A percentile compares a stretch with the other conserved stretches of the same genome.
phyloP scores from a whole-genome alignment of 208 protist species.

The Wallacemonas sp. region DNA sequence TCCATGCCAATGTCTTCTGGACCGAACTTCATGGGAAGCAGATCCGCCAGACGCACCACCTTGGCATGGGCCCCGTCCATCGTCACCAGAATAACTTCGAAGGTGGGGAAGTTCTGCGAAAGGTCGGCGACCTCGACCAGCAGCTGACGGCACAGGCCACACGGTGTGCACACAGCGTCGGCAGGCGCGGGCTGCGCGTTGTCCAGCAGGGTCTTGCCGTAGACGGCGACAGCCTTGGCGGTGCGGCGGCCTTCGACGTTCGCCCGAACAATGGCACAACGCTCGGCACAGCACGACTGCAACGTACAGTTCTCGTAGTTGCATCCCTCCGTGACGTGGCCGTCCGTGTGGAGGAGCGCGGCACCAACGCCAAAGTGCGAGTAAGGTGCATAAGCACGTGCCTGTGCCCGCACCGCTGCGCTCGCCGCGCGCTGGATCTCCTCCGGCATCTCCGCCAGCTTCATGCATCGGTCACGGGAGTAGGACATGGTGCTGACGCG shows the following conservation, averaged over 20 bases:
- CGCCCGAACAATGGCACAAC: conserved; percentile 78
- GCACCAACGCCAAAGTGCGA: conserved; percentile 81
- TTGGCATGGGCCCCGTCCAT: conserved; percentile 43
- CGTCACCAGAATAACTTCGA: conserved; percentile 70
- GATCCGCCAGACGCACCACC: conserved; percentile 53
- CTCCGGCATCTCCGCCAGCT: conserved; percentile 30
- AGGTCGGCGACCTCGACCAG: conserved; percentile 81
- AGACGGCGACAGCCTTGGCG: conserved; percentile 74
- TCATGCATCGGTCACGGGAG: conserved; percentile 33
- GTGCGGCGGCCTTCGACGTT: conserved; percentile 69
- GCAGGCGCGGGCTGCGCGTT: conserved; percentile 17
- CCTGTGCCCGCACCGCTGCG: conserved; percentile 54
- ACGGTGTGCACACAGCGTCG: conserved; percentile 64
- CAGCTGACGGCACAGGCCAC: conserved; percentile 81
- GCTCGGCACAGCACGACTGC: conserved; percentile 81
- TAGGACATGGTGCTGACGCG: neutral
- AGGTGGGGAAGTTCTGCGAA: conserved; percentile 56
- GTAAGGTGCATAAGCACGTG: conserved; percentile 69
- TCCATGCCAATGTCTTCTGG: conserved; percentile 76
- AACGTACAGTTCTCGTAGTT: conserved; percentile 88
- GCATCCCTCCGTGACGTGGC: conserved; percentile 60
- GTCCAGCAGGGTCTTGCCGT: conserved; percentile 31
- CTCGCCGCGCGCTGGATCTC: conserved; percentile 31
- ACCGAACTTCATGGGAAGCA: conserved; percentile 72
- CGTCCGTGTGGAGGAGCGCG: conserved; percentile 67